These are phyloP conservation scores for Lagenidium giganteum DNA, from an alignment of 352 stramenopile species.

Conservation along the genomic window DNA sequence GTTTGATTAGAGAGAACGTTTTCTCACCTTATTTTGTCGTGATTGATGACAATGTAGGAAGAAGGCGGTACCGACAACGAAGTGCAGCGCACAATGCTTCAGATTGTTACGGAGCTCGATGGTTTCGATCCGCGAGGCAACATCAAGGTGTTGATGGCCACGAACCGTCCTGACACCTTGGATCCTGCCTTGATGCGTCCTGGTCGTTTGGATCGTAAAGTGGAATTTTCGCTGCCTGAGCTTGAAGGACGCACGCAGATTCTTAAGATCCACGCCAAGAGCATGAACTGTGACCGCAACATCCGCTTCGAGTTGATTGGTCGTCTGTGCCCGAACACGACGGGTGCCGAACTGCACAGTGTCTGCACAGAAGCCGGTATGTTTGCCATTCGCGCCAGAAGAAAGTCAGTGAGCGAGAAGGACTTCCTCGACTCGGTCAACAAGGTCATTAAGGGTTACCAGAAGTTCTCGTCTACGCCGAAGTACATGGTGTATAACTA, in stretches of 20 bases:
- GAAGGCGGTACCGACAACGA: conserved; percentile 98
- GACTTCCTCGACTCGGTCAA: conserved; percentile 99
- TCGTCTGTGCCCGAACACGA: conserved; percentile 98
- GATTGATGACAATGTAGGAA: conserved; percentile 26
- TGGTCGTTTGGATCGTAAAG: conserved; percentile 98
- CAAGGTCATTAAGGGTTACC: conserved; percentile 99
- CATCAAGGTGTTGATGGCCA: conserved; percentile 99
- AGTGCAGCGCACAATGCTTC: conserved; percentile 99
- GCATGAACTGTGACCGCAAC: conserved; percentile 98
- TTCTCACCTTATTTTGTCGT: neutral
- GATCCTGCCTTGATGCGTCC: conserved; percentile 95
- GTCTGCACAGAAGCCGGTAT: conserved; percentile 99
- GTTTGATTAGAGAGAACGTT: neutral
- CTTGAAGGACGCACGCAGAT: conserved; percentile 98
- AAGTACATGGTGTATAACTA: conserved; percentile 99
- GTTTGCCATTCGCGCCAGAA: conserved; percentile 97
- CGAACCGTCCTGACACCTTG: conserved; percentile 96
- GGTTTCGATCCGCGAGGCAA: conserved; percentile 98
- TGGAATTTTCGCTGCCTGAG: conserved; percentile 99
- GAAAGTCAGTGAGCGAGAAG: conserved; percentile 99
- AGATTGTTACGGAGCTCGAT: conserved; percentile 99
- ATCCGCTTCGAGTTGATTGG: conserved; percentile 99
- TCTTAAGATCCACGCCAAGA: conserved; percentile 99
- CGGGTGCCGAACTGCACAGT: conserved; percentile 96
- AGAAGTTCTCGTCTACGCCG: conserved; percentile 99